These are phyloP conservation scores for Purpureocillium lavendulum DNA, from an alignment of 2,329 filamentous ascomycete genomes.

Conservation along the genomic window DNA sequence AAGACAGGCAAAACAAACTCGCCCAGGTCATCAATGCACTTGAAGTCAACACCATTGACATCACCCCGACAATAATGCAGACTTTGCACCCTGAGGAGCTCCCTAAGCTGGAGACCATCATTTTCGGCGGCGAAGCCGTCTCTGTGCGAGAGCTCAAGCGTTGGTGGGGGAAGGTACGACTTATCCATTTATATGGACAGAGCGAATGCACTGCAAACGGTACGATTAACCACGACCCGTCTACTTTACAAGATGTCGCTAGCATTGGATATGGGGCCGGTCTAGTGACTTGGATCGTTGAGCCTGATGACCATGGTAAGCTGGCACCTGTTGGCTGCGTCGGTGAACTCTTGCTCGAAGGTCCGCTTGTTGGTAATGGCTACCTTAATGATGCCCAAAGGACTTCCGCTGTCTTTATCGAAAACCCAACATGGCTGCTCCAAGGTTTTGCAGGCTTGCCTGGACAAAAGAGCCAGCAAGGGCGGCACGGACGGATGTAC, in stretches of 20 bases:
- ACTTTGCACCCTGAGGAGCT: no score
- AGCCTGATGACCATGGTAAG: conserved; percentile 10
- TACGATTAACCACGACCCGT: background rate
- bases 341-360: conserved; percentile 29
- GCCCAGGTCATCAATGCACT: no score
- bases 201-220: background rate
- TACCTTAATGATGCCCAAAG: conserved; percentile 32
- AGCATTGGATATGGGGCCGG: conserved; percentile 2
- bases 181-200: background rate
- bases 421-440: conserved; percentile 11
- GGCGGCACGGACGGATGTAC: conserved; percentile 8
- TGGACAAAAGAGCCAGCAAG: conserved; percentile 4
- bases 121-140: background rate
- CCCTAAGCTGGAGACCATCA: no score
- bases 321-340: conserved; percentile 11
- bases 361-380: conserved; percentile 38
- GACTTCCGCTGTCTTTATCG: conserved; percentile 22
- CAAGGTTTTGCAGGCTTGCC: background rate
- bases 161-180: background rate
- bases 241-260: background rate
- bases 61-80: no score
- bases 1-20: no score
- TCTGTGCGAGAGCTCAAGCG: background rate
- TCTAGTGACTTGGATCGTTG: conserved; percentile 14
- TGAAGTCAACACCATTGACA: background rate